These are phyloP conservation scores for Prinsepia uniflora DNA, from an alignment of 306 rosid species.

Conservation along the genomic window DNA sequence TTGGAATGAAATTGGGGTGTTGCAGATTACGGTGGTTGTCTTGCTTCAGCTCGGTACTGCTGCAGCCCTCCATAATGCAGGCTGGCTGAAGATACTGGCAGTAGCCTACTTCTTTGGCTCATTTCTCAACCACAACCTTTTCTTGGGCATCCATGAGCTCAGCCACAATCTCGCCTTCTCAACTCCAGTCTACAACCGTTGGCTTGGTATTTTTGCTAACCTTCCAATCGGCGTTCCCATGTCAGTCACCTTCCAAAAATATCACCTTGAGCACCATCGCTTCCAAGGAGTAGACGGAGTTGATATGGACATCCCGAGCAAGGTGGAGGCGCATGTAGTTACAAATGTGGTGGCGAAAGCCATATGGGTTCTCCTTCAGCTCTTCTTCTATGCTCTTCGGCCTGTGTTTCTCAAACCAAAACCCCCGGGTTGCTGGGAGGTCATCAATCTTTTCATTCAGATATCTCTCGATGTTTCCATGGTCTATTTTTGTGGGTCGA, in stretches of 20 bases:
- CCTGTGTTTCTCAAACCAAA: conserved; percentile 84
- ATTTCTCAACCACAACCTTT: conserved; percentile 91
- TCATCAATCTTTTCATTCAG: conserved; percentile 64
- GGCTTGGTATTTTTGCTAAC: conserved; percentile 90
- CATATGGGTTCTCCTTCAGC: conserved; percentile 78
- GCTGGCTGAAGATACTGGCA: conserved; percentile 74
- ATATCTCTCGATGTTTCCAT: conserved; percentile 53
- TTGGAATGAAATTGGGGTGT: conserved; percentile 21
- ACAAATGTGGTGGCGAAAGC: conserved; percentile 50
- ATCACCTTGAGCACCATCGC: conserved; percentile 91
- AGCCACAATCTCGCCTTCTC: conserved; percentile 97
- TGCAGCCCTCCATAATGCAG: conserved; percentile 48
- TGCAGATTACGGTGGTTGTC: conserved; percentile 71
- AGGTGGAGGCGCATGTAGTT: conserved; percentile 63
- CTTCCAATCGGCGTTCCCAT: conserved; percentile 92
- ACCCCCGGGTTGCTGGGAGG: conserved; percentile 87
- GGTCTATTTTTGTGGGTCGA: conserved; percentile 77
- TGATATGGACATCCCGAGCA: conserved; percentile 89
- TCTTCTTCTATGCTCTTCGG: conserved; percentile 81
- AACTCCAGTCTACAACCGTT: conserved; percentile 64
- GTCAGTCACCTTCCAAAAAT: conserved; percentile 93
- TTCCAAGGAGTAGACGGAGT: conserved; percentile 92
- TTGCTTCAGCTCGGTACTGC: conserved; percentile 85
- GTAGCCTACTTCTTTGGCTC: conserved; percentile 88
- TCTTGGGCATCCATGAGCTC: conserved; percentile 92